A percentile compares a stretch with the other conserved stretches of the same genome.
Evolutionary conservation across 192 early-diverging fungal genomes (phyloP).

Genomic region (Entomortierella lignicola): DNA sequence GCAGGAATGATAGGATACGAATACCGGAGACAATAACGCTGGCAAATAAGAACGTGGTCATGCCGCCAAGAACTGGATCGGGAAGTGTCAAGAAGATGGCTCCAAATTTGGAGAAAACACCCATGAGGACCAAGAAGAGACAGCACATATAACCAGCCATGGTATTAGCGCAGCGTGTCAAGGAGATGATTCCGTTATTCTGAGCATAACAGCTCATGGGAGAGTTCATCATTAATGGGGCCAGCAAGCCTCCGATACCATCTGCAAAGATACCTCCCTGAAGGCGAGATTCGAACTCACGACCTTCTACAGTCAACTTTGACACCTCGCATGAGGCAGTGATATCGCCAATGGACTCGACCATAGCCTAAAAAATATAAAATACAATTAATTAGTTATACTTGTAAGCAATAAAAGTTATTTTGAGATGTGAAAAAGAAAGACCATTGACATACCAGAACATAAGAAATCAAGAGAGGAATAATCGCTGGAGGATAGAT

Average conservation of each 20-base stretch:
- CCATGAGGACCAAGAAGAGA: slow-evolving; percentile 61
- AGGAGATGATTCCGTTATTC: slow-evolving; percentile 67
- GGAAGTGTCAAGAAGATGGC: slow-evolving; percentile 60
- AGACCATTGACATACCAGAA: background rate
- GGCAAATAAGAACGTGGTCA: slow-evolving; percentile 65
- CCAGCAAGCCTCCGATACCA: slow-evolving; percentile 56
- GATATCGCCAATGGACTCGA: slow-evolving; percentile 64
- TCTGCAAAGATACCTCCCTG: slow-evolving; percentile 66
- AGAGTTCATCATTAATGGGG: slow-evolving; percentile 57
- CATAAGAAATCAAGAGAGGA: slow-evolving; percentile 57
- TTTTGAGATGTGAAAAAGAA: too few relatives aligned
- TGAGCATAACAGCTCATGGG: slow-evolving; percentile 67
- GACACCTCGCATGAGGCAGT: slow-evolving; percentile 69
- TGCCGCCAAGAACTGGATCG: slow-evolving; percentile 62
- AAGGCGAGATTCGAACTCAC: slow-evolving; percentile 63
- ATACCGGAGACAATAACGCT: slow-evolving; percentile 67
- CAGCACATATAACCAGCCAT: slow-evolving; percentile 68
- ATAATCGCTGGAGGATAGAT: slow-evolving; percentile 63
- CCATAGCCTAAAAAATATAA: slow-evolving; percentile 34
- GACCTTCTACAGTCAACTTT: slow-evolving; percentile 61
- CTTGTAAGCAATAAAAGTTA: too few relatives aligned
- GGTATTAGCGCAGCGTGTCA: slow-evolving; percentile 66
- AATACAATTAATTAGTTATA: too few relatives aligned
- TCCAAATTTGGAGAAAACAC: slow-evolving; percentile 64
- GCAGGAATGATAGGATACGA: slow-evolving; percentile 61